Conservation (phyloP, 2,329 filamentous ascomycete genomes). For the Arthrobotrys sphaeroides region DNA sequence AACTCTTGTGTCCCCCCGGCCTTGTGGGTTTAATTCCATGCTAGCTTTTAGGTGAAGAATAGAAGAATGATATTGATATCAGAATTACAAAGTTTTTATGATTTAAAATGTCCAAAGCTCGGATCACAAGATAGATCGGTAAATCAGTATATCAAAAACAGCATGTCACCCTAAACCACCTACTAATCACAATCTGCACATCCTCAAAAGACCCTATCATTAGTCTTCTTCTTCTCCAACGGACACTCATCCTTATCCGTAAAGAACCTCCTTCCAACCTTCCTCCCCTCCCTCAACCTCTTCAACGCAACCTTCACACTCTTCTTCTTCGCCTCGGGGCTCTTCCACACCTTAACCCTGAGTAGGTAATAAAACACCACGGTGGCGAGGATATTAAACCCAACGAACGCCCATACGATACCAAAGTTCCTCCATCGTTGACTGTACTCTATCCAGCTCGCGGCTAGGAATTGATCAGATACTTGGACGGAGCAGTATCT, state of each 20-base stretch:
- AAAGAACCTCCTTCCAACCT: constrained; percentile 22
- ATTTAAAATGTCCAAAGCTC: no score
- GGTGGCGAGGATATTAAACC: constrained; percentile 69
- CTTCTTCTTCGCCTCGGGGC: constrained; percentile 38
- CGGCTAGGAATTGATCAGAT: constrained; percentile 67
- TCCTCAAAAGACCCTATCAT: constrained; percentile 29
- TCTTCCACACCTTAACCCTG: constrained; percentile 60
- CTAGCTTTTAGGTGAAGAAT: no score
- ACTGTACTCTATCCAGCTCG: constrained; percentile 66
- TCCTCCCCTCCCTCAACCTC: constrained; percentile 25
- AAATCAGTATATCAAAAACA: no score
- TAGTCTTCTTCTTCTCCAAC: constrained; percentile 48
- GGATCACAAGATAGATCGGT: no score
- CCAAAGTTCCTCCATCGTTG: constrained; percentile 76
- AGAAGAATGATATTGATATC: no score
- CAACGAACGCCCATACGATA: constrained; percentile 69
- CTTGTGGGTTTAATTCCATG: no score
- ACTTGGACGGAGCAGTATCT: constrained; percentile 73
- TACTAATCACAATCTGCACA: no score
- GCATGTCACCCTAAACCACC: no score
- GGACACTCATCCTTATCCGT: constrained; percentile 42
- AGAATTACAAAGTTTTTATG: no score
- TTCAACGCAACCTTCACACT: constrained; percentile 20
- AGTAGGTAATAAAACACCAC: constrained; percentile 68
- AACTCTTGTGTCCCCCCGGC: no score